Evolutionary conservation across 2,329 filamentous ascomycete genomes (phyloP), one percentile per base, ranked within the genome.

Genomic region (Ceratocystiopsis minuta): DNA sequence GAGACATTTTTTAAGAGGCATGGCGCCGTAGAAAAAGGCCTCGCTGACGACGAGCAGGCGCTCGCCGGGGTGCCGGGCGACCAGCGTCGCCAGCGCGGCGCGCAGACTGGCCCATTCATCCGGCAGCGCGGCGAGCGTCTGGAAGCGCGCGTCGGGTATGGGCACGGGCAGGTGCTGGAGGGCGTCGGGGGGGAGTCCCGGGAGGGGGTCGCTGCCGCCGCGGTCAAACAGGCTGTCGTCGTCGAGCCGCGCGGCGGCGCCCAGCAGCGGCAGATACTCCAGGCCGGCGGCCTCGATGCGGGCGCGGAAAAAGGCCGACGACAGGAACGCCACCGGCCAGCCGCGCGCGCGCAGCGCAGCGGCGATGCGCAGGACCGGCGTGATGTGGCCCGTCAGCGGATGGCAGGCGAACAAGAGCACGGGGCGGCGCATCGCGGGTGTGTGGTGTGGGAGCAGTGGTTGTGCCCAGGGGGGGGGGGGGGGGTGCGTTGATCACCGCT

Each of bases 331-430:
- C 28, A 57, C 52, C 3, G 47, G 43, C 55, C 55, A 60, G 34
- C 53, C 54, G 3, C 52, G 54, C 16, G 49, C 37, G 31, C 41
- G 46, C 24, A 63, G 53, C 16, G 49, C 52, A 3, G 46, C 45
- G n/a, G 58, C 54, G 36, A 62, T 54, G 36, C 57, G 55, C 35
- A 59, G 42, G 34, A 58, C 47, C 0, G 59, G 60, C 0, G 54
- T 54, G 16, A 62, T 46, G 44, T 62, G 60, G 9, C 60, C 60
- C 9, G 57, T 57, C 20, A 62, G 50, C 2, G 55, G 50, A 41
- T 61, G 57, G 43, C 55, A 55, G 35, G 55, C 48, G 42, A 62
- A 54, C 16, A 62, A 51, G 40, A 61, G 44, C 3, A 39, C 17
- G 1, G 48, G 46, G 1, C 38, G 32, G 32, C 16, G 34, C 4